Evolutionary conservation across 1,284 basidiomycete genomes (phyloP), one percentile per base, ranked within the genome.

Genomic region (Apiotrichum montevideense): DNA sequence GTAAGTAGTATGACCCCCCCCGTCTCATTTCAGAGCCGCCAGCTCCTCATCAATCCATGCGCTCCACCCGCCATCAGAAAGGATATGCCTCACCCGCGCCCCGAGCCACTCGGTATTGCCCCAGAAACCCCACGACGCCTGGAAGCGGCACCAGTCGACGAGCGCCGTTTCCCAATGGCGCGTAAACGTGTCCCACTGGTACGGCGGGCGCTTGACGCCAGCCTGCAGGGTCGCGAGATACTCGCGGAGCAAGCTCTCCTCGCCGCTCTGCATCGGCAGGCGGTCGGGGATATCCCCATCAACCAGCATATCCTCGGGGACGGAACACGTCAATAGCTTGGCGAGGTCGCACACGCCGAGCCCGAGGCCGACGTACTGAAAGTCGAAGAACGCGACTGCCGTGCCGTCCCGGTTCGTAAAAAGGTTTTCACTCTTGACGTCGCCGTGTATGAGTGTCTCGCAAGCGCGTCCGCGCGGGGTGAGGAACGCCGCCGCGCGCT

Each of bases 111-210:
- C 50, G 3, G 54, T 56, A 35, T 62, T 62, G 4, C 60, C 60
- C 60, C 60, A 62, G 46, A 58, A 62, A 0, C 60, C 60, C 60
- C 60, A 62, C 6, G 33, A 39, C 7, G 60, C 60, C 55, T 62
- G 60, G 52, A 62, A 62, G 21, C 60, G 54, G 43, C 60, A 62
- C 60, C 60, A 62, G 46, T 62, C 60, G 43, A 62, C 60, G 7
- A 62, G 57, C 7, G 60, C 60, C 11, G 60, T 62, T 44, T 62
- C 60, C 60, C 60, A 62, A 44, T 62, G 60, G 33, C 60, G 54
- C 45, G 51, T 53, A 29, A 62, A 40, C 8, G 35, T 40, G 52
- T 46, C 50, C 55, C 55, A 62, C 1, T 33, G 46, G 34, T 62
- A 62, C 47, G 39, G 14, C 40, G 33, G 44, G 46, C 21, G 29